phyloP scores from a whole-genome alignment of 345 rosid species.

The Erodium maritimum region DNA sequence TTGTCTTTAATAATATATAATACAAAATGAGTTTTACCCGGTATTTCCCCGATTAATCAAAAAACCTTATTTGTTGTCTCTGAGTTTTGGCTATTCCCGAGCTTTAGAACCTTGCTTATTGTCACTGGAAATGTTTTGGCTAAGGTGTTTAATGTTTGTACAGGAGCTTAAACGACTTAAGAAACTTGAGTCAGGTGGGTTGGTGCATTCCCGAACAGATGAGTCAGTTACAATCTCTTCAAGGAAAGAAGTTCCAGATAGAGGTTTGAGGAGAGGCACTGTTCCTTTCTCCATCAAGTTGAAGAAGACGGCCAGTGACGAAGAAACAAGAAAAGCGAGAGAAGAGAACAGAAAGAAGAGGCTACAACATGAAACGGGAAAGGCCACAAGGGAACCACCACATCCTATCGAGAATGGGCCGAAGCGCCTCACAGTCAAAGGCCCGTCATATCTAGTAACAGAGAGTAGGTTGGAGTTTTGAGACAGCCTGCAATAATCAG shows the following conservation, averaged over 20 bases:
- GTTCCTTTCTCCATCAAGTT: conserved; percentile 38
- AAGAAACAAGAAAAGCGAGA: conserved; percentile 17
- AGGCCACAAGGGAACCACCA: conserved; percentile 25
- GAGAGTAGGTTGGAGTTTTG: conserved; percentile 32
- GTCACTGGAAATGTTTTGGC: background rate
- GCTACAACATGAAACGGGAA: conserved; percentile 22
- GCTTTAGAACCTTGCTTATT: too few species aligned
- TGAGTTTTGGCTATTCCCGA: too few species aligned
- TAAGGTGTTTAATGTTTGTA: background rate
- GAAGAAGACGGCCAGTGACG: conserved; percentile 29
- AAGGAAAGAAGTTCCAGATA: conserved; percentile 24
- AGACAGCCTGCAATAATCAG: too few species aligned
- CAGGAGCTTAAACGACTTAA: conserved; percentile 49
- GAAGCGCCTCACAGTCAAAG: conserved; percentile 57
- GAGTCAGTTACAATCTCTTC: conserved; percentile 13
- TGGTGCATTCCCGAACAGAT: conserved; percentile 13
- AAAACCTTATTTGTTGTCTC: too few species aligned
- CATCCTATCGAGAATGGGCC: conserved; percentile 35
- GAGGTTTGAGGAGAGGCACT: conserved; percentile 19
- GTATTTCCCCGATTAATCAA: too few species aligned
- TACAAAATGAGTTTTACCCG: too few species aligned
- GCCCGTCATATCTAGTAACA: conserved; percentile 35
- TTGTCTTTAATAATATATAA: too few species aligned
- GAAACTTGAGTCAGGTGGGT: conserved; percentile 32
- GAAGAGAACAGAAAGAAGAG: conserved; percentile 25